Base-by-base conservation (phyloP, 208 protist genomes). In the Balamuthia mandrillaris region DNA sequence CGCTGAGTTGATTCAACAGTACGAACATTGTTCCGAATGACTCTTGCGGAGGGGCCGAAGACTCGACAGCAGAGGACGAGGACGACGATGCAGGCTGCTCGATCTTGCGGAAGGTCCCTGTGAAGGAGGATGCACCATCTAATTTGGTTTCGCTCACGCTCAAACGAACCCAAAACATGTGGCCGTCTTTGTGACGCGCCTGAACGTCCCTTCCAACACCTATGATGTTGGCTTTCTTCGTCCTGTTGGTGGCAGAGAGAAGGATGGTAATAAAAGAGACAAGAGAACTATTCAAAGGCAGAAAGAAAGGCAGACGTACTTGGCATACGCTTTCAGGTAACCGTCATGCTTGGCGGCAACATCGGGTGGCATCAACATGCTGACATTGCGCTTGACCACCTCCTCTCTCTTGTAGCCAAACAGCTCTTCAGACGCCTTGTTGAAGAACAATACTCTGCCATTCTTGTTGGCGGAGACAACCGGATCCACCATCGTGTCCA, bases 241-340 rank as follows among this genome's bases (percentile, higher is more conserved):
- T 70, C 37, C 37, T 70, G 61, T 45, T 70, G 61, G 61, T 70
- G n/a, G n/a, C n/a, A n/a, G n/a, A n/a, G n/a, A n/a, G n/a, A n/a
- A n/a, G n/a, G n/a, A n/a, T n/a, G n/a, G n/a, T n/a, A n/a, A n/a
- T n/a, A n/a, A n/a, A n/a, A n/a, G n/a, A n/a, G n/a, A n/a, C n/a
- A n/a, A n/a, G n/a, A n/a, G n/a, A n/a, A n/a, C n/a, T n/a, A n/a
- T n/a, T n/a, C n/a, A n/a, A n/a, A n/a, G n/a, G n/a, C n/a, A n/a
- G n/a, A n/a, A n/a, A n/a, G n/a, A n/a, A n/a, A n/a, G n/a, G n/a
- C n/a, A n/a, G n/a, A n/a, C n/a, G n/a, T n/a, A n/a, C n/a, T n/a
- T n/a, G 10, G 79, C 41, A 60, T 92, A 94, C 24, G 24, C 61
- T 41, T 88, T 52, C 1, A 94, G 35, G 81, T 91, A 94, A 4